Percentiles rank a stretch among this genome's conserved stretches.
phyloP scores from a whole-genome alignment of 2,329 filamentous ascomycete species.

The Penicillium psychrosexuale region DNA sequence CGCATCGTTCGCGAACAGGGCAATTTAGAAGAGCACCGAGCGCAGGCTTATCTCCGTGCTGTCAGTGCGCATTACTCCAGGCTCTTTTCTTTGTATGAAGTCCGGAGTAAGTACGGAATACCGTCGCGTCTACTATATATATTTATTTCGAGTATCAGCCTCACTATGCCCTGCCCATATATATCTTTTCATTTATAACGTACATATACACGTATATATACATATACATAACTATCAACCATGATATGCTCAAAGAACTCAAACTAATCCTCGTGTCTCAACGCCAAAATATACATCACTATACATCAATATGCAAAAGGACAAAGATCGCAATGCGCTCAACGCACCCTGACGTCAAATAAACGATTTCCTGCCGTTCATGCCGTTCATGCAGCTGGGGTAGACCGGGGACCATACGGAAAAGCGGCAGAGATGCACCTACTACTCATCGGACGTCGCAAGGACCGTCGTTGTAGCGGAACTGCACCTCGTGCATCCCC shows the following conservation, averaged over 20 bases:
- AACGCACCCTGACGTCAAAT: constrained; percentile 21
- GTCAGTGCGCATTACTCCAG: constrained; percentile 14
- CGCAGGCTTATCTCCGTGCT: constrained; percentile 3
- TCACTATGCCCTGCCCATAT: not conserved
- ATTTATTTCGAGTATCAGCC: not conserved
- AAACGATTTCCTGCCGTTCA: constrained; percentile 13
- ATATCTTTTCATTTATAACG: not conserved
- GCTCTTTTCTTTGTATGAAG: not conserved
- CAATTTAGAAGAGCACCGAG: not conserved
- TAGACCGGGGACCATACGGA: constrained; percentile 8
- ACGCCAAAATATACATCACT: not conserved
- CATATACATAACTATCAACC: not conserved
- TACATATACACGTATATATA: not conserved
- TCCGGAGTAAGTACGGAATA: not conserved
- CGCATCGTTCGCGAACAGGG: not conserved
- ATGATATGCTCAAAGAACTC: not conserved
- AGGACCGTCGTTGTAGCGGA: constrained; percentile 22
- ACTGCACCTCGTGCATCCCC: constrained; percentile 33
- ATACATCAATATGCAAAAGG: constrained; percentile 1
- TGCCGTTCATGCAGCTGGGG: constrained; percentile 22
- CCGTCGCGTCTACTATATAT: not conserved
- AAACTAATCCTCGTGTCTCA: not conserved
- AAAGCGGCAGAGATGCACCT: constrained; percentile 8
- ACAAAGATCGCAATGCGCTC: constrained; percentile 8
- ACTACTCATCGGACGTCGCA: constrained; percentile 4